Evolutionary conservation across 2,329 filamentous ascomycete species (phyloP).

Genomic region (Fusarium scirpi): DNA sequence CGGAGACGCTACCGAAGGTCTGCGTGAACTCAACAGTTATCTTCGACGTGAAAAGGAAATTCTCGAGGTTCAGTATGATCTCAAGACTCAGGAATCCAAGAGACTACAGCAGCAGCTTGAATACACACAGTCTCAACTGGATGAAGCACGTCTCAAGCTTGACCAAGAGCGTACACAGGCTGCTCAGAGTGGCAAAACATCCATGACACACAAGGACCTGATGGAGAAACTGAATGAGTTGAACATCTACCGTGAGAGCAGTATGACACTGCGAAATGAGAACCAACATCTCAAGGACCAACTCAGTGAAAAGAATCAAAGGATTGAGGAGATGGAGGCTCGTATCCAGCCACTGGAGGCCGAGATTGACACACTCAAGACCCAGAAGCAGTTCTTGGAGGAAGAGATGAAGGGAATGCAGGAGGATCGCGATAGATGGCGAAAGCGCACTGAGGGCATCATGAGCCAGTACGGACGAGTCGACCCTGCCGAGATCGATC

Average conservation of each 20-base stretch:
- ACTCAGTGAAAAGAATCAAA: slow-evolving; percentile 78
- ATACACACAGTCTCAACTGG: slow-evolving; percentile 86
- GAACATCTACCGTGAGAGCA: slow-evolving; percentile 96
- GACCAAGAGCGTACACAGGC: slow-evolving; percentile 87
- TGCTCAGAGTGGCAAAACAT: slow-evolving; percentile 77
- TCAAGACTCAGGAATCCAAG: slow-evolving; percentile 89
- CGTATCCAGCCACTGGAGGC: slow-evolving; percentile 86
- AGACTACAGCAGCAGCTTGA: slow-evolving; percentile 91
- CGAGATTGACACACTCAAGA: slow-evolving; percentile 84
- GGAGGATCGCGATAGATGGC: slow-evolving; percentile 93
- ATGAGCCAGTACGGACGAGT: slow-evolving; percentile 95
- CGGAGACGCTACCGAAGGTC: slow-evolving; percentile 75
- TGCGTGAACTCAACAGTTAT: slow-evolving; percentile 92
- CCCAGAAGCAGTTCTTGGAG: slow-evolving; percentile 81
- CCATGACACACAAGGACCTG: slow-evolving; percentile 86
- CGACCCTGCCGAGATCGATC: slow-evolving; percentile 92
- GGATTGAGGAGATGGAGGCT: slow-evolving; percentile 78
- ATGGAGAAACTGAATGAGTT: slow-evolving; percentile 96
- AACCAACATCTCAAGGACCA: slow-evolving; percentile 82
- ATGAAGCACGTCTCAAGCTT: slow-evolving; percentile 88
- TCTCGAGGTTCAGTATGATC: slow-evolving; percentile 92
- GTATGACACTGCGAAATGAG: slow-evolving; percentile 88
- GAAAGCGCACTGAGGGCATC: slow-evolving; percentile 95
- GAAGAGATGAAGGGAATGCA: slow-evolving; percentile 90
- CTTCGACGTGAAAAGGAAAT: slow-evolving; percentile 97